Base-by-base conservation (phyloP, 345 rosid genomes). In the Eucalyptus regnans region DNA sequence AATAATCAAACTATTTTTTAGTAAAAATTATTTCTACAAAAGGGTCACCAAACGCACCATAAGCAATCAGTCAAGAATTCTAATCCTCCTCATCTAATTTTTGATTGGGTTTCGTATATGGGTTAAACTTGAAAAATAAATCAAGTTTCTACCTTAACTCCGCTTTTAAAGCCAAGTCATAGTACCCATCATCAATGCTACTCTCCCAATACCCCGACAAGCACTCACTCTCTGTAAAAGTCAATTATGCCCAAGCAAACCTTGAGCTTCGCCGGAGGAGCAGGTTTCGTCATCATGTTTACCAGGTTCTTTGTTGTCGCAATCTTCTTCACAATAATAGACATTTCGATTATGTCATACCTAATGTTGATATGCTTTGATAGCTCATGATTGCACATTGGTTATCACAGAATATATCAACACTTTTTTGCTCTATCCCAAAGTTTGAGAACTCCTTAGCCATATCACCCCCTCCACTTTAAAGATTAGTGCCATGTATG, bases 141-240 rank as follows among this genome's bases (percentile, higher is more conserved):
- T 56, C 29, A 56, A 9, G 27, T 23, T 56, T 56, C 62, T 9
- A 9, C 29, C 62, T 56, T 56, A 12, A 56, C 62, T 56, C 29
- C 2, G 4, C 29, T 22, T 56, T 56, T 56, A 23, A 56, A 56
- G 62, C 12, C 62, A 56, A 23, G 62, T 56, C 13, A 23, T 9
- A 23, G 6, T 56, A 56, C 62, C 6, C 29, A 23, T 56, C 27
- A 56, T 23, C 29, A 22, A 23, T 56, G 5, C 29, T 23, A 0
- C 29, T 56, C 62, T 56, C 62, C 6, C 0, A 23, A 23, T 0
- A 23, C 29, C 62, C 1, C 0, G 1, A 0, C 0, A 3, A 9
- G 62, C 62, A 56, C 62, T 56, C 62, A 23, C 62, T 23, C 29
- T 56, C 3, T 22, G 23, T 23, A 9, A 56, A 56, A 23, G 12